A percentile compares a stretch with the other conserved stretches of the same genome.
Evolutionary conservation across 352 stramenopile genomes (phyloP).

Genomic region (Phytophthora tubulina): DNA sequence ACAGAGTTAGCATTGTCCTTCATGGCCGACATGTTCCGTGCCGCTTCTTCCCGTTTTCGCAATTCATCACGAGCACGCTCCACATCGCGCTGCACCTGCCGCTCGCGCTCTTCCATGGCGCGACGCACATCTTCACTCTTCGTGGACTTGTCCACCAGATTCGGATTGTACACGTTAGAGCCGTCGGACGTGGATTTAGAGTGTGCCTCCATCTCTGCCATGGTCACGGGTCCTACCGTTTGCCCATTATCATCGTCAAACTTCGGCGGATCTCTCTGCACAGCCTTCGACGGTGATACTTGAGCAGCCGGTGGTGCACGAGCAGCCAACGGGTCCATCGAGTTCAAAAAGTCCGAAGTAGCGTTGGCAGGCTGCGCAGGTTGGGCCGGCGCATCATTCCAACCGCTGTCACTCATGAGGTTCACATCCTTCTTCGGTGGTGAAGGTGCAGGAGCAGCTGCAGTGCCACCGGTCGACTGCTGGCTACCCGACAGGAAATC

Average conservation of each 20-base stretch:
- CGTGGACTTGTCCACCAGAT: slow-evolving; percentile 84
- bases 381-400: slow-evolving; percentile 44
- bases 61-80: slow-evolving; percentile 81
- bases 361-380: slow-evolving; percentile 38
- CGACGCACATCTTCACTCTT: slow-evolving; percentile 81
- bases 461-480: slow-evolving; percentile 15
- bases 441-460: slow-evolving; percentile 18
- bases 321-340: slow-evolving; percentile 75
- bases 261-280: slow-evolving; percentile 57
- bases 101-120: slow-evolving; percentile 88
- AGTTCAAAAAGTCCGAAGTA: slow-evolving; percentile 63
- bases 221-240: slow-evolving; percentile 83
- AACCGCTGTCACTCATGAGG: slow-evolving; percentile 76
- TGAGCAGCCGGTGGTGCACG: slow-evolving; percentile 32
- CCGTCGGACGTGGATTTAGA: slow-evolving; percentile 73
- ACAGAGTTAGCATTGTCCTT: slow-evolving; percentile 70
- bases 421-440: slow-evolving; percentile 58
- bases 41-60: slow-evolving; percentile 72
- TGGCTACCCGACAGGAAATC: slow-evolving; percentile 80
- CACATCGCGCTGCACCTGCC: slow-evolving; percentile 73
- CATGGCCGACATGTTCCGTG: slow-evolving; percentile 62
- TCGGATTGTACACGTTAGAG: slow-evolving; percentile 89
- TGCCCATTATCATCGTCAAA: slow-evolving; percentile 86
- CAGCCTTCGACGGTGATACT: slow-evolving; percentile 28
- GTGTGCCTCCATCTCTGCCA: slow-evolving; percentile 85